Evolutionary conservation across 345 rosid species (phyloP).

Genomic region (Ceriops zippeliana): DNA sequence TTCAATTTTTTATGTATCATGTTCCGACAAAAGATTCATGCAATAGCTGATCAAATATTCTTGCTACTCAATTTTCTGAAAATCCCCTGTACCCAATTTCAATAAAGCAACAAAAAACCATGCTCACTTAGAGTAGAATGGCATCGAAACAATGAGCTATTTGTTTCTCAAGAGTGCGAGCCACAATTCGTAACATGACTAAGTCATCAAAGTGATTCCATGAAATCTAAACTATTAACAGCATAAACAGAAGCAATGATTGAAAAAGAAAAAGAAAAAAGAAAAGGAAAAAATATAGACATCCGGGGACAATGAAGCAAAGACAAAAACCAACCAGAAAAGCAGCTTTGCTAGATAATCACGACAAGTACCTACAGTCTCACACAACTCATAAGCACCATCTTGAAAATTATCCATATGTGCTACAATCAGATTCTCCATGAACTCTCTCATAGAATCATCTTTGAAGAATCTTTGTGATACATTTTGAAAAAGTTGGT

Average conservation of each 20-base stretch:
- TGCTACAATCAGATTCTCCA: conserved; percentile 25
- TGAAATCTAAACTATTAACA: not conserved
- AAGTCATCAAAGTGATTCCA: not conserved
- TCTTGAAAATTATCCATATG: conserved; percentile 28
- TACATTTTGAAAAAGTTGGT: conserved; percentile 71
- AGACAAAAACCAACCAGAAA: conserved; percentile 60
- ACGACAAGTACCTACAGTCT: conserved; percentile 58
- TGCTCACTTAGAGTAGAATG: too few species aligned
- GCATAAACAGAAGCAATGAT: not conserved
- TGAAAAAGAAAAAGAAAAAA: too few species aligned
- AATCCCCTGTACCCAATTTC: too few species aligned
- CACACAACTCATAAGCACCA: conserved; percentile 35
- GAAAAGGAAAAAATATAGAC: too few species aligned
- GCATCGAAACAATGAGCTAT: too few species aligned
- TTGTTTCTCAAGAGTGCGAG: too few species aligned
- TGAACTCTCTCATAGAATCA: conserved; percentile 27
- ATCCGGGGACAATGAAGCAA: not conserved
- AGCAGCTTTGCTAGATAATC: conserved; percentile 91
- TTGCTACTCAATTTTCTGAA: too few species aligned
- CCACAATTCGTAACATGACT: not conserved
- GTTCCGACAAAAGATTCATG: too few species aligned
- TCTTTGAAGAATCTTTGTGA: conserved; percentile 49
- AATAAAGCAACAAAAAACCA: too few species aligned
- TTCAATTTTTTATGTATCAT: too few species aligned
- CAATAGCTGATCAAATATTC: too few species aligned